Base-by-base conservation (phyloP, 1,139 yeast genomes). In the Dujonia santamariae region DNA sequence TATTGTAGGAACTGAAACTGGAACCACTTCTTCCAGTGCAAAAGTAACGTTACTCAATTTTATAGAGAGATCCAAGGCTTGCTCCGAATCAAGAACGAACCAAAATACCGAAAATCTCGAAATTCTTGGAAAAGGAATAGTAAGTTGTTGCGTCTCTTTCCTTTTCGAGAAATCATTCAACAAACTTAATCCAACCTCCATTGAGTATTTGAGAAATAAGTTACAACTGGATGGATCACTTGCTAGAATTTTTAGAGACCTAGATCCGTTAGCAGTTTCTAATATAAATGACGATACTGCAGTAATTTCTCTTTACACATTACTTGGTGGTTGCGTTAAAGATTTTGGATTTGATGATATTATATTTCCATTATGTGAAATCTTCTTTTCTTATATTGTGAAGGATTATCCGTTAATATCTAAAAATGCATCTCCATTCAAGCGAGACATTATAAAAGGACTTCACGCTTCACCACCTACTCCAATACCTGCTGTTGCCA, bases 341-440 rank as follows among this genome's bases (percentile, higher is more conserved):
- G 95, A 85, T 54, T 85, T 81, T 60, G 95, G 95, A 1, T 84
- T 85, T 51, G 88, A 85, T 48, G 56, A 71, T 1, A 67, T 80
- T 17, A 59, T 83, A 44, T 67, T 69, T 39, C 81, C 84, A 2
- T 52, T 85, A 24, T 74, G 85, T 43, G 88, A 83, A 43, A 67
- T 84, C 6, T 74, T 85, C 43, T 83, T 80, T 49, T 78, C 72
- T 35, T 60, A 75, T 20, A 66, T 85, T n/a, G 55, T 79, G 22
- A 67, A 67, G 35, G 87, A 82, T 40, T 81, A 79, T 49, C 90
- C 92, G 4, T 56, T 81, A 34, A 67, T 78, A 5, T 66, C 75
- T 13, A 68, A 67, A 34, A 63, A 61, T 37, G 63, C 71, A 7
- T 46, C 52, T 4, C 63, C 65, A 1, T 65, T 63, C 39, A 47